Conservation (phyloP, 1,284 basidiomycete species). For the Ceratobasidium papillatum region DNA sequence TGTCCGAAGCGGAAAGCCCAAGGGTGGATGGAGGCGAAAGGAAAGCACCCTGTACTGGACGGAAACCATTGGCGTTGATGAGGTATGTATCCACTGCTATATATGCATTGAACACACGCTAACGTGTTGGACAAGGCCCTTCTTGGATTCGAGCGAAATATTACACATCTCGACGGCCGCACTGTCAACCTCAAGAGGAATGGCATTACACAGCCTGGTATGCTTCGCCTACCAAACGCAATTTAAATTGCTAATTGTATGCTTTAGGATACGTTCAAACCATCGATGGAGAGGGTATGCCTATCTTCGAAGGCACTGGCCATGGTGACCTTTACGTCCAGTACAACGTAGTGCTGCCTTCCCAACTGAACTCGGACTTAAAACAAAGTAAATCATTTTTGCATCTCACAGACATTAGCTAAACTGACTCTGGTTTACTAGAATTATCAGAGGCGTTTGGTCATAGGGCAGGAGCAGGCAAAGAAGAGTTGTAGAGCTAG, state of each 20-base stretch:
- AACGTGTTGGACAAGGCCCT: slow-evolving; percentile 65
- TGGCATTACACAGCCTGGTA: slow-evolving; percentile 90
- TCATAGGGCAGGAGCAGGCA: slow-evolving; percentile 4
- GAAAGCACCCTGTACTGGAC: slow-evolving; percentile 89
- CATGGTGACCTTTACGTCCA: slow-evolving; percentile 90
- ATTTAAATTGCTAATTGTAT: not conserved
- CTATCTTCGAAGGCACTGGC: slow-evolving; percentile 65
- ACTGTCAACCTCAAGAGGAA: slow-evolving; percentile 73
- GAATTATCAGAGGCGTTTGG: slow-evolving; percentile 29
- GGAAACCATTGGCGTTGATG: slow-evolving; percentile 87
- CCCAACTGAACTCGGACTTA: slow-evolving; percentile 68
- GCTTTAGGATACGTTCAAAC: slow-evolving; percentile 79
- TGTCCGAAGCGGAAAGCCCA: slow-evolving; percentile 76
- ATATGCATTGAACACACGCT: slow-evolving; percentile 7
- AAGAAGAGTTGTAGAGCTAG: slow-evolving; percentile 31
- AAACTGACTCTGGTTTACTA: not conserved
- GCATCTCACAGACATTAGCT: not conserved
- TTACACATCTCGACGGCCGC: slow-evolving; percentile 91
- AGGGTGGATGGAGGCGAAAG: slow-evolving; percentile 85
- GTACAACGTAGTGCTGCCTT: slow-evolving; percentile 88
- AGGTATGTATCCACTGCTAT: slow-evolving; percentile 62
- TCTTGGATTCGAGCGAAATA: slow-evolving; percentile 81
- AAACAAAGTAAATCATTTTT: slow-evolving; percentile 65
- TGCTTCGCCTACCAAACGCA: slow-evolving; percentile 43
- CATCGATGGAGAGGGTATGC: slow-evolving; percentile 90